Evolutionary conservation across 2,329 filamentous ascomycete species (phyloP).

Genomic region (Paraconiothyrium brasiliense): DNA sequence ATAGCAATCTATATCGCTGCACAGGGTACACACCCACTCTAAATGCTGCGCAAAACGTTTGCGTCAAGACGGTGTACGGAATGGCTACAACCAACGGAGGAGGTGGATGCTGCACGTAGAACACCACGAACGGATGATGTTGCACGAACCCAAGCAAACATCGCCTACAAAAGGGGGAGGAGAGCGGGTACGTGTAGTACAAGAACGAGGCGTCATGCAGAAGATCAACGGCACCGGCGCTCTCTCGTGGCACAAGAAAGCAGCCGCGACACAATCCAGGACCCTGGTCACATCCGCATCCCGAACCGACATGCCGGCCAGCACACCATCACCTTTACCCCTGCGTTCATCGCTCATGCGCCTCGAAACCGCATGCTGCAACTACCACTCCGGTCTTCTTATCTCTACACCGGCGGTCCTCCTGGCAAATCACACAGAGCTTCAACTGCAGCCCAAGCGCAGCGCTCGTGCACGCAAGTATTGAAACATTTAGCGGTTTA

Average conservation of each 20-base stretch:
- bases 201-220: not conserved
- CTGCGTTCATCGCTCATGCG: not conserved
- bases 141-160: constrained; percentile 34
- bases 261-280: not conserved
- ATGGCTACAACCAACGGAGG: constrained; percentile 45
- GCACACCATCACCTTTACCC: not conserved
- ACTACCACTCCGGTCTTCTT: not conserved
- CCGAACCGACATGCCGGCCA: not conserved
- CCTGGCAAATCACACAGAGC: not conserved
- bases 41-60: constrained; percentile 92
- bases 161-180: not conserved
- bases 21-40: constrained; percentile 94
- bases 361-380: not conserved
- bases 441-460: not conserved
- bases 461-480: constrained; percentile 4
- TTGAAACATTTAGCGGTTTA: constrained; percentile 1
- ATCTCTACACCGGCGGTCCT: not conserved
- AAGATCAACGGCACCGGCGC: not conserved
- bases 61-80: constrained; percentile 64
- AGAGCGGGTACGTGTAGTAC: not conserved
- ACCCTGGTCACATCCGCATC: not conserved
- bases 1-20: constrained; percentile 94
- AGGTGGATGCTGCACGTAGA: constrained; percentile 74
- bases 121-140: constrained; percentile 52
- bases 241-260: not conserved